These are phyloP conservation scores for Taiozyma sp. DNA, from an alignment of 1,139 yeast species.

Conservation along the genomic window DNA sequence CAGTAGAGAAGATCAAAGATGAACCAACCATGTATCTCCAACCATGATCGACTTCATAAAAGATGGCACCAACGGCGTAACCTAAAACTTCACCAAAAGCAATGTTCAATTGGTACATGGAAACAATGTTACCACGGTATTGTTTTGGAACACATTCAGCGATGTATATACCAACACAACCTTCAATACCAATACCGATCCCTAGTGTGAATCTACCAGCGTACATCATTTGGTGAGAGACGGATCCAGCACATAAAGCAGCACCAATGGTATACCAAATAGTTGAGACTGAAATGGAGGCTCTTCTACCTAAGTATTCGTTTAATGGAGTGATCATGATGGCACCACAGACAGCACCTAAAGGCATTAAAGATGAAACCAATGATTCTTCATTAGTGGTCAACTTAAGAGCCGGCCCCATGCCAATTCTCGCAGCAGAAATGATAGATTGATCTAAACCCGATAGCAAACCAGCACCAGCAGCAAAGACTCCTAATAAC, in stretches of 20 bases:
- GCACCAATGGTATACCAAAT: constrained; percentile 54
- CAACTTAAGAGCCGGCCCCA: constrained; percentile 36
- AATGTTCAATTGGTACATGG: constrained; percentile 52
- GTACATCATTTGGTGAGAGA: constrained; percentile 38
- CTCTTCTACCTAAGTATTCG: constrained; percentile 49
- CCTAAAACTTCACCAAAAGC: constrained; percentile 59
- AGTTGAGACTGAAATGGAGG: constrained; percentile 48
- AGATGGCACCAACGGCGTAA: constrained; percentile 52
- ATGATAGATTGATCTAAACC: constrained; percentile 56
- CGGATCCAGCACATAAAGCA: constrained; percentile 48
- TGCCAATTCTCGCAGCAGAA: constrained; percentile 51
- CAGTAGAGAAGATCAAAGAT: constrained; percentile 51
- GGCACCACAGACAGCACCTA: constrained; percentile 54
- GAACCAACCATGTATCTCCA: constrained; percentile 63
- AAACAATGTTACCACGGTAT: constrained; percentile 53
- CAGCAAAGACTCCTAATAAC: constrained; percentile 46
- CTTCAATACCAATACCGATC: constrained; percentile 56
- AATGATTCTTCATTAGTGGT: constrained; percentile 36
- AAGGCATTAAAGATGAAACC: constrained; percentile 53
- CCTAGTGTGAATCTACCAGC: constrained; percentile 57
- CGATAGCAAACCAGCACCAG: constrained; percentile 55
- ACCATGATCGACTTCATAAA: constrained; percentile 46
- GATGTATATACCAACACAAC: constrained; percentile 55
- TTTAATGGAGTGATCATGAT: constrained; percentile 44
- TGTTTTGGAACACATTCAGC: constrained; percentile 57